A percentile compares a stretch with the other conserved stretches of the same genome.
phyloP scores from a whole-genome alignment of 1,139 yeast species.

The Saccharomyces pastorianus region DNA sequence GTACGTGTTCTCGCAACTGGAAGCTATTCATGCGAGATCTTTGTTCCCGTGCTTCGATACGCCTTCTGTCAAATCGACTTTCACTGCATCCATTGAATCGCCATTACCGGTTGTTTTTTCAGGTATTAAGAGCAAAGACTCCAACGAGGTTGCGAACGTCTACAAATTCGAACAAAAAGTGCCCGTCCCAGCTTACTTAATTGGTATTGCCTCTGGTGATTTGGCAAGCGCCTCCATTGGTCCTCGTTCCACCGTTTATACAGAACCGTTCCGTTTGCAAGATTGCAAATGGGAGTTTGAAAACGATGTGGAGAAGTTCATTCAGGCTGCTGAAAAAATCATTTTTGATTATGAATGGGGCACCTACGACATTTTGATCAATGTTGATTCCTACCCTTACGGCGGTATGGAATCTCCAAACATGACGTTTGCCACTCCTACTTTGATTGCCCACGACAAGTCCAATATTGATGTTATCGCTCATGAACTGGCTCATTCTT shows the following conservation, averaged over 20 bases:
- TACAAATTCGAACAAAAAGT: constrained; percentile 59
- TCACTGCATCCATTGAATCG: constrained; percentile 52
- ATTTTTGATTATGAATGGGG: constrained; percentile 82
- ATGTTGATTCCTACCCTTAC: constrained; percentile 81
- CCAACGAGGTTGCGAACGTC: constrained; percentile 22
- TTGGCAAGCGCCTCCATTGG: constrained; percentile 63
- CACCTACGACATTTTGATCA: constrained; percentile 68
- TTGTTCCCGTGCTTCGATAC: constrained; percentile 89
- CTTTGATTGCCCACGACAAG: constrained; percentile 77
- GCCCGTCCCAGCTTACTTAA: constrained; percentile 79
- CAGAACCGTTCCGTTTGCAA: constrained; percentile 63
- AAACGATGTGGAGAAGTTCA: constrained; percentile 71
- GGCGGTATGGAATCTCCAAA: constrained; percentile 97
- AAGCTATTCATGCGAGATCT: constrained; percentile 85
- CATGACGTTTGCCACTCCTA: constrained; percentile 85
- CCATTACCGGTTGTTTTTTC: constrained; percentile 63
- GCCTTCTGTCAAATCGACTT: constrained; percentile 70
- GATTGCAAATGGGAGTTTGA: constrained; percentile 75
- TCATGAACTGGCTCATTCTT: constrained; percentile 86
- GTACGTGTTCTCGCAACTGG: constrained; percentile 79
- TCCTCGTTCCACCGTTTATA: constrained; percentile 75
- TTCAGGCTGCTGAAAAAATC: constrained; percentile 58
- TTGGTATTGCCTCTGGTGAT: constrained; percentile 83
- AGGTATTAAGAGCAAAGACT: constrained; percentile 37
- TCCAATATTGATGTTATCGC: constrained; percentile 84